Conservation (phyloP, 73 alveolate genomes). For the Urostyla sp. region DNA sequence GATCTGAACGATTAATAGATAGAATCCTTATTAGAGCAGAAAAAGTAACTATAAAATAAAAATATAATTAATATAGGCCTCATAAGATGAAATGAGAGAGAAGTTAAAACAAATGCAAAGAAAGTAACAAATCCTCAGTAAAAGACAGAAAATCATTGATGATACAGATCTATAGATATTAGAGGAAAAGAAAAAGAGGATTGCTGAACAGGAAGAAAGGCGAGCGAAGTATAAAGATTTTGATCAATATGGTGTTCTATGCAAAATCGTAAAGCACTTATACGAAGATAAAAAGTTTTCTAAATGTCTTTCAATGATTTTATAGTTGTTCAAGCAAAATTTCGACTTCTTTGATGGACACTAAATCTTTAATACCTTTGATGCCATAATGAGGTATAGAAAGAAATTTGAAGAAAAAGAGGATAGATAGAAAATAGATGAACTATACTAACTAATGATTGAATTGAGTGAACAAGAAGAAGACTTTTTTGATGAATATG, state of each 20-base stretch:
- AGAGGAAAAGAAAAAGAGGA: slow-evolving; percentile 33
- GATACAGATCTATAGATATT: background rate
- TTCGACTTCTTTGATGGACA: slow-evolving; percentile 48
- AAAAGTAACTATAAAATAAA: background rate
- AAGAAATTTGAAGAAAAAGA: slow-evolving; percentile 19
- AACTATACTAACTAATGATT: slow-evolving; percentile 25
- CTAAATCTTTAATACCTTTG: slow-evolving; percentile 26
- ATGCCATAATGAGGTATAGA: slow-evolving; percentile 48
- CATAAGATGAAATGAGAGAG: slow-evolving; percentile 4
- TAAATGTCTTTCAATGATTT: slow-evolving; percentile 34
- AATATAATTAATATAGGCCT: background rate
- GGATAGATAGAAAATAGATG: slow-evolving; percentile 39
- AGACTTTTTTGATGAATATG: slow-evolving; percentile 7
- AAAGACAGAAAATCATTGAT: background rate
- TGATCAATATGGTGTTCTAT: slow-evolving; percentile 34
- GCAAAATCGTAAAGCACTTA: slow-evolving; percentile 39
- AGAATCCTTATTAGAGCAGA: slow-evolving; percentile 25
- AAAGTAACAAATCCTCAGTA: background rate
- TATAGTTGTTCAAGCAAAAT: slow-evolving; percentile 10
- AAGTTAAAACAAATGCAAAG: slow-evolving; percentile 6
- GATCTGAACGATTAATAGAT: slow-evolving; percentile 43
- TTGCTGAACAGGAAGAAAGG: slow-evolving; percentile 22
- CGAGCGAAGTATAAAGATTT: slow-evolving; percentile 33
- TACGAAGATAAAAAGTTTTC: slow-evolving; percentile 26
- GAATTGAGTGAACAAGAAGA: slow-evolving; percentile 44